Evolutionary conservation across 352 stramenopile genomes (phyloP), one percentile per base, ranked within the genome.

Genomic region (Nothophytophthora sp.): DNA sequence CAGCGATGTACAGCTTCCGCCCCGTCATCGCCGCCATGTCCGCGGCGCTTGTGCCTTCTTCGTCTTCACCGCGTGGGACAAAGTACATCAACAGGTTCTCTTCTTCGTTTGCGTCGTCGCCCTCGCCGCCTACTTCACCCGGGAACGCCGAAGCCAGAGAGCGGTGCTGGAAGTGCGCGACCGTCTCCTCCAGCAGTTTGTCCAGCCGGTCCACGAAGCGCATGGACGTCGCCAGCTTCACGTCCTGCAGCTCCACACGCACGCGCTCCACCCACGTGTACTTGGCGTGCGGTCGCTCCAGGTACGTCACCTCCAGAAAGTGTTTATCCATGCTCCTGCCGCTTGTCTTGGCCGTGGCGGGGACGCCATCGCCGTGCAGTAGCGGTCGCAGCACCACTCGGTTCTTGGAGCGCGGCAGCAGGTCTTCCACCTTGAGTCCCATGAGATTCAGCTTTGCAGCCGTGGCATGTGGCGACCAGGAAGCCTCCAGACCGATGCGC

Each of bases 141-240:
- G 52, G 56, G 11, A 81, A 86, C 3, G 59, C 68, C 7, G 63
- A 72, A 16, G 77, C 70, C 4, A 86, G 69, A 20, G 80, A 86
- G 19, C 70, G 79, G 35, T 72, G 71, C 41, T 84, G 60, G 42
- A 94, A 91, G 48, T 94, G 84, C 3, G 77, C 59, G 1, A 85
- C 49, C 5, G 81, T 91, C 50, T 90, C 78, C 16, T 76, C 67
- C 13, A 76, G 54, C 16, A 93, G 47, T 7, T 50, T 65, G 51
- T 85, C 76, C 11, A 94, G 45, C 1, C 84, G 73, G 55, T 92
- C 70, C 8, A 94, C 71, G 45, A 94, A 94, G 20, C 65, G 71
- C 84, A 92, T 92, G 1, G 83, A 89, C 7, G 83, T 92, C 43
- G 79, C 68, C 3, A 92, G 27, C 33, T 82, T 84, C 16, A 90